Base-by-base conservation (phyloP, 2,329 filamentous ascomycete species). In the Didymella glomerata region DNA sequence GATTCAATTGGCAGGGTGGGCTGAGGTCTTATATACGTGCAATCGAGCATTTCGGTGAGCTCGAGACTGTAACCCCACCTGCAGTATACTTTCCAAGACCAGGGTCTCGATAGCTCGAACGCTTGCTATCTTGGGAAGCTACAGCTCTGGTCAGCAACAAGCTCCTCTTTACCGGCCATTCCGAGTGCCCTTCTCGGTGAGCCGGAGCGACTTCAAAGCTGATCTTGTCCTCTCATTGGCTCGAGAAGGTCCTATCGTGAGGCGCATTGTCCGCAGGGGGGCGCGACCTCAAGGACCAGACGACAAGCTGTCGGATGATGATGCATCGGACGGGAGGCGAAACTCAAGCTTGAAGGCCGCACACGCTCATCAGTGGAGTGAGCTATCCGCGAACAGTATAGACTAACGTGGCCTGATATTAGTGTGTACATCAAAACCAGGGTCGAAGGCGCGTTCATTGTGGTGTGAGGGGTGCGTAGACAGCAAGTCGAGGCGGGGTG, bases 221-320 rank as follows among this genome's bases (percentile, higher is more conserved):
- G 45, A 34, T 18, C 20, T 42, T n/a, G n/a, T 7, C 48, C 20
- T 41, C 4, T 42, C 50, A 65, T 61, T 64, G 64, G 62, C 49
- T 52, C 62, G 57, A 57, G 49, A 57, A 36, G 38, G 18, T 30
- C 38, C 48, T 38, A 28, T 50, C 58, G 40, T 61, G 38, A 48
- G 60, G 48, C 55, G 40, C 51, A 56, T 66, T 69, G 63, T 48
- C 60, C 54, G 44, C 55, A 56, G 67, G 73, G 69, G 70, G 68
- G 67, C 65, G 66, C 54, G 49, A 36, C 38, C 28, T 36, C 48
- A 46, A 60, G 62, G 34, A 59, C 61, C 57, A 61, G 61, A 50
- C 24, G 49, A 57, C 59, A 64, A 57, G 32, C 60, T 63, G 64
- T 72, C 71, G 70, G 71, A 76, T 74, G 66, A 72, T 69, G 69